Conservation (phyloP, 305 asterid genomes). For the Fraxinus baroniana region DNA sequence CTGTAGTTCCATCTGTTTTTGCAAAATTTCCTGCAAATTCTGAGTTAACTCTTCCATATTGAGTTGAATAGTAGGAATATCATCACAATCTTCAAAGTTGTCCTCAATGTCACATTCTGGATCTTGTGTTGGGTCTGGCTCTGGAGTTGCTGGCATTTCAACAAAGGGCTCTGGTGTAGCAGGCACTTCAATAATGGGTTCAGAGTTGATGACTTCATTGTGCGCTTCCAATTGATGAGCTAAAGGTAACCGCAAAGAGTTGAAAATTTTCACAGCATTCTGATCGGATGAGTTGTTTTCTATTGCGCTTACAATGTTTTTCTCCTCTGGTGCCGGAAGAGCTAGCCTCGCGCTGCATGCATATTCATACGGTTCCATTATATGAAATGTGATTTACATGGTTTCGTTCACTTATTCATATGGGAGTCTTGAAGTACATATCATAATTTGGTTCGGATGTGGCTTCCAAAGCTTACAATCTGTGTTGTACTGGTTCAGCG, state of each 20-base stretch:
- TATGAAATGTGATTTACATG: constrained; percentile 2
- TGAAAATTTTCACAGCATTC: constrained; percentile 37
- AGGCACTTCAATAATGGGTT: constrained; percentile 39
- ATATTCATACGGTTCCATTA: constrained; percentile 25
- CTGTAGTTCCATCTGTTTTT: constrained; percentile 58
- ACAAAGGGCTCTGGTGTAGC: constrained; percentile 19
- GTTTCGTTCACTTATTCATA: neutral
- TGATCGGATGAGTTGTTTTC: constrained; percentile 46
- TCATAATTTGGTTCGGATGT: neutral
- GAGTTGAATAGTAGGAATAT: constrained; percentile 68
- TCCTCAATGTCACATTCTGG: constrained; percentile 65
- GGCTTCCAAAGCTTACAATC: neutral
- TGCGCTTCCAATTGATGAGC: constrained; percentile 36
- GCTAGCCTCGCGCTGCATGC: constrained; percentile 84
- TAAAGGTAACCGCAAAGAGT: constrained; percentile 58
- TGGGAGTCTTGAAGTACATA: neutral
- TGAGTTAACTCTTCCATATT: constrained; percentile 80
- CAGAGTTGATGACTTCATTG: constrained; percentile 39
- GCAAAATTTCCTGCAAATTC: constrained; percentile 68
- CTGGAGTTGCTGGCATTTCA: constrained; percentile 72
- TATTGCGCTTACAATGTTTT: constrained; percentile 48
- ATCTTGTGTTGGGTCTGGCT: constrained; percentile 37
- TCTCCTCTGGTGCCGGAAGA: constrained; percentile 92
- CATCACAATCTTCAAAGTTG: constrained; percentile 66
- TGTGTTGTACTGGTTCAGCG: neutral